Base-by-base conservation (phyloP, 1,284 basidiomycete species). In the Cutaneotrichosporon sp. region DNA sequence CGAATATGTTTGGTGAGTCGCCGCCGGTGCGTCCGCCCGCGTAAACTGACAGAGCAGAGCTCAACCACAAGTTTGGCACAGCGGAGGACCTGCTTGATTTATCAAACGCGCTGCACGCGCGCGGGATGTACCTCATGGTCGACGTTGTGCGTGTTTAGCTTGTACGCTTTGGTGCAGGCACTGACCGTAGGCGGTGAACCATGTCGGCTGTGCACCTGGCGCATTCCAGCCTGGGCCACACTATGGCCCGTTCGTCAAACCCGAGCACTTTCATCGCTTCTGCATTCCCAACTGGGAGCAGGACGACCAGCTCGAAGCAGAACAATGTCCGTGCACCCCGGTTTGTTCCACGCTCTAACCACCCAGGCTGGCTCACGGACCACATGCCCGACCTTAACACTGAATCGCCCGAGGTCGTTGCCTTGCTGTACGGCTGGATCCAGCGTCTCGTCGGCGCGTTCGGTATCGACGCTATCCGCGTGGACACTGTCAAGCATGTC, bases 71-170 rank as follows among this genome's bases (percentile, higher is more conserved):
- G 46, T 80, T 79, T 53, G 79, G 79, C 3, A 69, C 71, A 1
- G 58, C 65, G 1, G 59, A 73, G 46, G 77, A 79, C 53, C 66
- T 80, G 46, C 65, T 69, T 35, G 72, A 70, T 38, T 69, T 80
- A 4, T 70, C 74, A 2, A 54, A 60, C 9, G 77, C 76, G 8
- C 57, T 79, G 15, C 78, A 80, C 48, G 55, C 60, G 9, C 61
- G 76, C 20, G 75, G 71, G 33, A 80, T 80, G 77, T 77, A 75
- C 54, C 64, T 80, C 42, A 79, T 80, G 77, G 75, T 80, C 2
- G 77, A 79, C 54, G 74, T 79, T 23, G 74, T 75, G 44, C 52
- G 71, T 60, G 71, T 60, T 13, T 17, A 18, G 13, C 22, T 34
- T 9, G 20, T 30, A 7, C 10, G 17, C 13, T 22, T 43, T 4